Percentiles rank a stretch among this genome's conserved stretches.
Conservation (phyloP, 352 stramenopile species). For the Phytopythium helicoides region DNA sequence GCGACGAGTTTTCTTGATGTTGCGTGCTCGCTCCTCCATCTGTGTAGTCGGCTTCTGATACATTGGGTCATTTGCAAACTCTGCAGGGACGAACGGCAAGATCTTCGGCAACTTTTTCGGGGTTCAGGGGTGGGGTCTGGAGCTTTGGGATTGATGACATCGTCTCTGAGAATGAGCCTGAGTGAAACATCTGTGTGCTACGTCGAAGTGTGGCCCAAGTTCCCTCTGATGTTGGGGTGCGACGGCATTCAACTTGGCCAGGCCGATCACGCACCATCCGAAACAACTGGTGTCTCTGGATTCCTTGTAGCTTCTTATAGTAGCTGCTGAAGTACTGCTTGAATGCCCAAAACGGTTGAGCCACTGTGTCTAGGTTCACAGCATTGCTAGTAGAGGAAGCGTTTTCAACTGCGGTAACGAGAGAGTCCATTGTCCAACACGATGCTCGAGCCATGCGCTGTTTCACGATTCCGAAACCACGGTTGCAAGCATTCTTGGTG, state of each 20-base stretch:
- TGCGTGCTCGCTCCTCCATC: no score
- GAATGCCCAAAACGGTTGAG: not conserved
- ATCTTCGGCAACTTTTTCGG: no score
- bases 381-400: not conserved
- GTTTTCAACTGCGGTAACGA: not conserved
- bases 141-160: no score
- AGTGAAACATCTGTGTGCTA: no score
- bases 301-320: constrained; percentile 1
- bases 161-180: no score
- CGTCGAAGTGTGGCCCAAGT: no score
- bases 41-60: no score
- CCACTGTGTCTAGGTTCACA: not conserved
- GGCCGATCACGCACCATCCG: not conserved
- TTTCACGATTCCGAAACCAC: constrained; percentile 3
- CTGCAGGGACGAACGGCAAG: no score
- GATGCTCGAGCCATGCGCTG: not conserved
- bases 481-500: constrained; percentile 14
- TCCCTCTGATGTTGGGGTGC: not conserved
- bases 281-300: constrained; percentile 1
- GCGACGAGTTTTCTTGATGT: no score
- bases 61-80: no score
- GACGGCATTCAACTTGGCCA: not conserved
- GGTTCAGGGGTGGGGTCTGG: no score
- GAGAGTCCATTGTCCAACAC: constrained; percentile 1
- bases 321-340: not conserved